Percentiles rank a stretch among this genome's conserved stretches.
phyloP scores from a whole-genome alignment of 2,329 filamentous ascomycete species.

The Penicillium sp. region DNA sequence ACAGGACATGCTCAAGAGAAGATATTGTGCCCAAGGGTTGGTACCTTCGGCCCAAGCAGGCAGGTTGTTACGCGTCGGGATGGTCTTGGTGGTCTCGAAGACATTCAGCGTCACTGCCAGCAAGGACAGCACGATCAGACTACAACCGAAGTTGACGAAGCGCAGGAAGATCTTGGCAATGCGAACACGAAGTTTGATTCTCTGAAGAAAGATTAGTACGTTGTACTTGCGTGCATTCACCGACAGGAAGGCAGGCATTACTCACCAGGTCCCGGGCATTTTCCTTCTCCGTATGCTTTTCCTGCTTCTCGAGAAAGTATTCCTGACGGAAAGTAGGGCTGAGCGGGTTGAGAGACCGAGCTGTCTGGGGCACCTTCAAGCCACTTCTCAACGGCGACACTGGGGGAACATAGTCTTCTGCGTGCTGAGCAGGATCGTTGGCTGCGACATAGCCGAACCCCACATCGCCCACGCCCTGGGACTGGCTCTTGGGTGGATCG shows the following conservation, averaged over 20 bases:
- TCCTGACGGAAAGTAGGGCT: constrained; percentile 93
- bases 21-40: constrained; percentile 82
- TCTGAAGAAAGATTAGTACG: constrained; percentile 57
- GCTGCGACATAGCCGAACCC: constrained; percentile 85
- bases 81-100: constrained; percentile 78
- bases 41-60: constrained; percentile 81
- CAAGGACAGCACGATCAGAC: constrained; percentile 89
- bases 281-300: constrained; percentile 76
- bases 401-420: constrained; percentile 60
- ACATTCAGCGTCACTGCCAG: constrained; percentile 83
- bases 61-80: constrained; percentile 74
- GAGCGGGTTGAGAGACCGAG: constrained; percentile 70
- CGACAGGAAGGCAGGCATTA: constrained; percentile 19
- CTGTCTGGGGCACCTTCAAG: constrained; percentile 81
- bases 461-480: constrained; percentile 67
- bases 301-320: constrained; percentile 78
- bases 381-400: constrained; percentile 84
- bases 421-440: constrained; percentile 51
- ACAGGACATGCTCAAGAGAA: constrained; percentile 73
- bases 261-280: constrained; percentile 85
- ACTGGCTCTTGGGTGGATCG: constrained; percentile 51
- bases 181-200: constrained; percentile 85
- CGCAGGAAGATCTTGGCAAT: constrained; percentile 94
- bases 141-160: constrained; percentile 94
- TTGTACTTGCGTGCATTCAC: background rate